phyloP scores from a whole-genome alignment of 1,284 basidiomycete species.

The Leccinum subrobustum region DNA sequence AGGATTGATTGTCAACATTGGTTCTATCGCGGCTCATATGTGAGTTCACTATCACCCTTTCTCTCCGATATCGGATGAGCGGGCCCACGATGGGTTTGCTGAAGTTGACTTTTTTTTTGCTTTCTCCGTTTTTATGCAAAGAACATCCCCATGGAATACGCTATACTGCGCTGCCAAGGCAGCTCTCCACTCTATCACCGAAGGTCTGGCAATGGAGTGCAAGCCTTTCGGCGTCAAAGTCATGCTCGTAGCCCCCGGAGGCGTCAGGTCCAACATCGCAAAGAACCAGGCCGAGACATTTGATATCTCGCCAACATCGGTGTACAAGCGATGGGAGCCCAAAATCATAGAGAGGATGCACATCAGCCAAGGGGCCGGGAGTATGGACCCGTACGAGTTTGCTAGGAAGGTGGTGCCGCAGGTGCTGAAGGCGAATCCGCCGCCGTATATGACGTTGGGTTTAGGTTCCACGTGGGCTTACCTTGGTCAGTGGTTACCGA shows the following conservation, averaged over 20 bases:
- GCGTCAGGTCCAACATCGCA: conserved; percentile 58
- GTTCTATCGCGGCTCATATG: conserved; percentile 63
- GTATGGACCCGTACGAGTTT: conserved; percentile 54
- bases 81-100: neutral
- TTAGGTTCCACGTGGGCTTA: conserved; percentile 19
- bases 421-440: conserved; percentile 41
- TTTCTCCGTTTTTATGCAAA: conserved; percentile 27
- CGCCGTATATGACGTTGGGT: conserved; percentile 44
- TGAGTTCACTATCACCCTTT: conserved; percentile 32
- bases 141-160: conserved; percentile 68
- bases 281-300: conserved; percentile 45
- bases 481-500: conserved; percentile 27
- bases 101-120: neutral
- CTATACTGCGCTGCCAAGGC: conserved; percentile 70
- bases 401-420: conserved; percentile 47
- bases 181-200: conserved; percentile 57
- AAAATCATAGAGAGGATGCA: conserved; percentile 54
- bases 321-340: conserved; percentile 51
- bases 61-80: neutral
- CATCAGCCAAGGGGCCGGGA: conserved; percentile 43
- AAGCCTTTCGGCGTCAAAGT: conserved; percentile 63
- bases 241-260: conserved; percentile 59
- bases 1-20: conserved; percentile 73
- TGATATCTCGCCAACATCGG: conserved; percentile 43
- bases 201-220: conserved; percentile 70